Evolutionary conservation across 768 basidiomycete genomes (phyloP), one percentile per base, ranked within the genome.

Genomic region (Rhodotorula graminis): DNA sequence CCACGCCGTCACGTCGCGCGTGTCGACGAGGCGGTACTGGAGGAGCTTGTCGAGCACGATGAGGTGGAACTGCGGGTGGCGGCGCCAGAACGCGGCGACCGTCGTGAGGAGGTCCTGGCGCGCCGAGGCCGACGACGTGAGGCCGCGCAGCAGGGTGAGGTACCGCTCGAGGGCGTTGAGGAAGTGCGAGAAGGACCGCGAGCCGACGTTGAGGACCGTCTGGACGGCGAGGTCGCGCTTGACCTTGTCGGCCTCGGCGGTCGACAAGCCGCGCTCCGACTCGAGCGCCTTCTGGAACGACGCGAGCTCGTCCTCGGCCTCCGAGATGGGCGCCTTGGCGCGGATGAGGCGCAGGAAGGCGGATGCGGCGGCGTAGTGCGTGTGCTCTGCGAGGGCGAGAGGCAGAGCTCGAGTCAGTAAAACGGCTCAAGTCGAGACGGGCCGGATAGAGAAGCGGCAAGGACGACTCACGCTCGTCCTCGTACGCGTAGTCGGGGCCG

Each of bases 41-140:
- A 98, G 90, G 65, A 98, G 83, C 82, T 99, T 99, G 84, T 98
- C 96, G 73, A 95, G 89, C 15, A 97, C 93, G 79, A 99, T 93
- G 25, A 85, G 85, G 60, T 93, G 84, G 88, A 93, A 92, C 77
- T 97, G 93, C 44, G 86, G 84, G 78, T 90, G 92, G 77, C 87
- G 81, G 74, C 85, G 85, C 94, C 94, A 99, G 82, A 94, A 98
- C 9, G 84, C 80, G 0, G 87, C 86, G 0, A 89, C 87, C 5
- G 88, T 86, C 23, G 84, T 84, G 23, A 97, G 85, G 72, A 97
- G 86, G 75, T 91, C 75, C 52, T 74, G 76, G 12, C 81, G 76
- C 27, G 80, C 77, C 15, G 76, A 33, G 86, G 52, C 83, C 84
- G 79, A 89, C 87, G 72, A 88, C 86, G 77, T 89, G 86, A 55